Percentiles rank a stretch among this genome's conserved stretches.
Conservation (phyloP, 768 basidiomycete species). For the Mycena maculata region DNA sequence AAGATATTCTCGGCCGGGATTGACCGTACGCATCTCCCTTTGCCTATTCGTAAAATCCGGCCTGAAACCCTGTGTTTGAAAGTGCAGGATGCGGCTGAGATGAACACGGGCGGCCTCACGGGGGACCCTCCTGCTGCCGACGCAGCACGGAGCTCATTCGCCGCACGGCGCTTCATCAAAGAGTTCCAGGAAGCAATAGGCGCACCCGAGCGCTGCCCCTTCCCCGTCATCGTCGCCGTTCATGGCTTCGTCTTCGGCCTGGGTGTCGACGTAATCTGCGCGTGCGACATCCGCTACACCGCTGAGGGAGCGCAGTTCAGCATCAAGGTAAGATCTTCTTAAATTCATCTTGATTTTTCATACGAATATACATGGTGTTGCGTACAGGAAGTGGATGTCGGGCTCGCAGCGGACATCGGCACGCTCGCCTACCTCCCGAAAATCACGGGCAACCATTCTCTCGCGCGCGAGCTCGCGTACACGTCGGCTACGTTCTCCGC, state of each 20-base stretch:
- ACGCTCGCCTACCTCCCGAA: constrained; percentile 86
- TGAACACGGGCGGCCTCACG: constrained; percentile 18
- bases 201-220: constrained; percentile 61
- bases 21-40: constrained; percentile 59
- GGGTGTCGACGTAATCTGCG: constrained; percentile 64
- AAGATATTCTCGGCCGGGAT: constrained; percentile 74
- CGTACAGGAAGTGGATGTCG: constrained; percentile 86
- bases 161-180: constrained; percentile 48
- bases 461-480: constrained; percentile 80
- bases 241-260: constrained; percentile 69
- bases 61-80: too few species aligned
- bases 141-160: constrained; percentile 52
- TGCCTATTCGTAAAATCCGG: too few species aligned
- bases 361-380: background rate
- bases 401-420: constrained; percentile 89
- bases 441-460: constrained; percentile 77
- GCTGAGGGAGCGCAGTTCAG: constrained; percentile 59
- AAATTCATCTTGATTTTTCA: too few species aligned
- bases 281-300: constrained; percentile 72
- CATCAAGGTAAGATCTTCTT: constrained; percentile 58
- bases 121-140: constrained; percentile 41
- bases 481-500: constrained; percentile 79
- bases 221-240: constrained; percentile 73
- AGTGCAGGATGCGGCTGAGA: constrained; percentile 26
- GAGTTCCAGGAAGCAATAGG: constrained; percentile 67